Percentiles rank a stretch among this genome's conserved stretches.
These are phyloP conservation scores for Gelatoporia subvermispora DNA, from an alignment of 768 basidiomycete genomes.

Conservation along the genomic window DNA sequence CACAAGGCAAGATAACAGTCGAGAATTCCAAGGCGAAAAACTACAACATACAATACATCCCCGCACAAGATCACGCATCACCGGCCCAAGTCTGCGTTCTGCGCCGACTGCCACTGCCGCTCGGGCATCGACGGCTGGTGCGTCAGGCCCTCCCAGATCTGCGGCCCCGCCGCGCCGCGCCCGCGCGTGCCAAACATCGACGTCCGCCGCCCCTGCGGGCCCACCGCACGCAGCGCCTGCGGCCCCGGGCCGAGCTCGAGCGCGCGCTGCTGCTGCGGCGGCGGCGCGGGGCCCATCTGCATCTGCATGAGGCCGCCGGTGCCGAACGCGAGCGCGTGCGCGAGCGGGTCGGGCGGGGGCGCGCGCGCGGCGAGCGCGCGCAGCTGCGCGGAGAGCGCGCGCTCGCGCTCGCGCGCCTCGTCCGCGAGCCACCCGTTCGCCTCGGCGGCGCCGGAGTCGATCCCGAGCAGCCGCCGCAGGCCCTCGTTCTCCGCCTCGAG, in stretches of 20 bases:
- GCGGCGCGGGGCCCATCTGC: conserved; percentile 1
- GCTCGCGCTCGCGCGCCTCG: conserved; percentile 36
- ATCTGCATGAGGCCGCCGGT: conserved; percentile 2
- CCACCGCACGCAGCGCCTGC: conserved; percentile 30
- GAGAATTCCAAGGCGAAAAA: no score
- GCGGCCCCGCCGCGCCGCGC: conserved; percentile 28
- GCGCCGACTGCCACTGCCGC: conserved; percentile 35
- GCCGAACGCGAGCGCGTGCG: conserved; percentile 19
- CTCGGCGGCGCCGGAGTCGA: conserved; percentile 54
- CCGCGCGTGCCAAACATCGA: conserved; percentile 54
- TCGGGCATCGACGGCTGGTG: conserved; percentile 36
- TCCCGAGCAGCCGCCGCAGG: conserved; percentile 69
- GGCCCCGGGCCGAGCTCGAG: conserved; percentile 5
- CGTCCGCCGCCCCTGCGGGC: conserved; percentile 44
- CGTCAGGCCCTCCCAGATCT: conserved; percentile 21
- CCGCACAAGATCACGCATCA: neutral
- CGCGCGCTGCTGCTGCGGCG: conserved; percentile 6
- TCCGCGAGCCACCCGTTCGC: conserved; percentile 46
- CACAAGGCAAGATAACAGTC: neutral
- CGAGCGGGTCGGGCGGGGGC: neutral
- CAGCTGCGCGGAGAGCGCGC: conserved; percentile 8
- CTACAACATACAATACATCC: no score
- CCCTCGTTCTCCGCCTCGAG: conserved; percentile 80
- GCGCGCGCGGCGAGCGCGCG: conserved; percentile 8
- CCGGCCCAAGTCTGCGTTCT: conserved; percentile 6